Conservation (phyloP, 2,329 filamentous ascomycete genomes). For the Epichloe brachyelytri region DNA sequence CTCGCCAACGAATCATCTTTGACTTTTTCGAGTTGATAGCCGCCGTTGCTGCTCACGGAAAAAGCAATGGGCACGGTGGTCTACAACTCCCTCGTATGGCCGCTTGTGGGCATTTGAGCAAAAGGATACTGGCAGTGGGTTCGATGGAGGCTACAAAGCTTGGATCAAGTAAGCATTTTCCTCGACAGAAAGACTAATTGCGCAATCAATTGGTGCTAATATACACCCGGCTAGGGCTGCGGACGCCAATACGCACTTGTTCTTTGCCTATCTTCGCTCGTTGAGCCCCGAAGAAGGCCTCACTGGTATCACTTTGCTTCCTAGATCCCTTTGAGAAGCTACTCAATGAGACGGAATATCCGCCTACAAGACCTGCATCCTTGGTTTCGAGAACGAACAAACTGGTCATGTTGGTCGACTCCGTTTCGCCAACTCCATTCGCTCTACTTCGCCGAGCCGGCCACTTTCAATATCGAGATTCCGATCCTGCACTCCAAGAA, state of each 20-base stretch:
- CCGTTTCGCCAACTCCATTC: slow-evolving; percentile 89
- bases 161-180: slow-evolving; percentile 50
- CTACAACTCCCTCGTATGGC: slow-evolving; percentile 90
- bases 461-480: slow-evolving; percentile 89
- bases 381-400: slow-evolving; percentile 73
- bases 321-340: slow-evolving; percentile 88
- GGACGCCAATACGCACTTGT: slow-evolving; percentile 90
- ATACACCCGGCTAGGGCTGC: slow-evolving; percentile 51
- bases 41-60: slow-evolving; percentile 83
- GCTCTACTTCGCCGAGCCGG: slow-evolving; percentile 78
- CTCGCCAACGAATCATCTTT: slow-evolving; percentile 79
- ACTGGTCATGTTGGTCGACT: slow-evolving; percentile 93
- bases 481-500: slow-evolving; percentile 69
- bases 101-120: slow-evolving; percentile 98
- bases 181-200: background rate
- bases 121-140: slow-evolving; percentile 73
- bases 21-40: slow-evolving; percentile 93
- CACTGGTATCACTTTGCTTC: slow-evolving; percentile 72
- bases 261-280: slow-evolving; percentile 93
- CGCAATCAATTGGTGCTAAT: slow-evolving; percentile 2
- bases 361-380: slow-evolving; percentile 63
- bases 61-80: slow-evolving; percentile 83
- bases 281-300: slow-evolving; percentile 67
- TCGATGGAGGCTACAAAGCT: slow-evolving; percentile 83
- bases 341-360: slow-evolving; percentile 86